Evolutionary conservation across 83 land plant genomes (phyloP).

Genomic region (Thuja plicata): DNA sequence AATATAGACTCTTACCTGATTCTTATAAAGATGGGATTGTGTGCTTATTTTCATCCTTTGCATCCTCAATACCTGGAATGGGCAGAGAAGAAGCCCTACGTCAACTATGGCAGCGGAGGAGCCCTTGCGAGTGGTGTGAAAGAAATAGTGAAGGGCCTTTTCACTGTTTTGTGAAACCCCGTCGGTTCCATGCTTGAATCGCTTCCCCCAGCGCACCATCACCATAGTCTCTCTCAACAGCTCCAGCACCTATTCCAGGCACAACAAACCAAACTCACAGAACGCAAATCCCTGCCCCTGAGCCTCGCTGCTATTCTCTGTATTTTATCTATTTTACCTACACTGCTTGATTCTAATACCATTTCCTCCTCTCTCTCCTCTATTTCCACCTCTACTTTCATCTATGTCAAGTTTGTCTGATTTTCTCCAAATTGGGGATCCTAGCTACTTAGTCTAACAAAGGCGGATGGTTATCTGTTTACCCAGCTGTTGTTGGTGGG

Average conservation of each 20-base stretch:
- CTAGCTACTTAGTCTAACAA: no score
- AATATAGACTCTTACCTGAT: no score
- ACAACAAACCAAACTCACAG: slow-evolving; percentile 73
- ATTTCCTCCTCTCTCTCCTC: no score
- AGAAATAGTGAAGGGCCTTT: slow-evolving; percentile 76
- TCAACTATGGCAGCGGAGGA: slow-evolving; percentile 95
- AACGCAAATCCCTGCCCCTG: slow-evolving; percentile 40
- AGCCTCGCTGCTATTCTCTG: slow-evolving; percentile 56
- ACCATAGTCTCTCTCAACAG: slow-evolving; percentile 83
- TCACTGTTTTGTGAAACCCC: slow-evolving; percentile 46
- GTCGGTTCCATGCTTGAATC: slow-evolving; percentile 74
- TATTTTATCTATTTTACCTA: slow-evolving; percentile 2
- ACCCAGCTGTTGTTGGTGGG: no score
- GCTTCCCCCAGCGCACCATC: slow-evolving; percentile 69
- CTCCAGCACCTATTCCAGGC: slow-evolving; percentile 73
- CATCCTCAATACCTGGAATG: no score
- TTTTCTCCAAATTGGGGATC: no score
- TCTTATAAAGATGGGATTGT: no score
- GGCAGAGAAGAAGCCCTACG: slow-evolving; percentile 81
- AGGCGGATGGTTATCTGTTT: no score
- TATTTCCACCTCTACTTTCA: no score
- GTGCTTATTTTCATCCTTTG: no score
- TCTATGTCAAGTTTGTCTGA: no score
- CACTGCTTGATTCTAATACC: no score
- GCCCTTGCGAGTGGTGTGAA: slow-evolving; percentile 69